A percentile compares a stretch with the other conserved stretches of the same genome.
Evolutionary conservation across 345 rosid species (phyloP).

Genomic region (Lenwebbia sp.): DNA sequence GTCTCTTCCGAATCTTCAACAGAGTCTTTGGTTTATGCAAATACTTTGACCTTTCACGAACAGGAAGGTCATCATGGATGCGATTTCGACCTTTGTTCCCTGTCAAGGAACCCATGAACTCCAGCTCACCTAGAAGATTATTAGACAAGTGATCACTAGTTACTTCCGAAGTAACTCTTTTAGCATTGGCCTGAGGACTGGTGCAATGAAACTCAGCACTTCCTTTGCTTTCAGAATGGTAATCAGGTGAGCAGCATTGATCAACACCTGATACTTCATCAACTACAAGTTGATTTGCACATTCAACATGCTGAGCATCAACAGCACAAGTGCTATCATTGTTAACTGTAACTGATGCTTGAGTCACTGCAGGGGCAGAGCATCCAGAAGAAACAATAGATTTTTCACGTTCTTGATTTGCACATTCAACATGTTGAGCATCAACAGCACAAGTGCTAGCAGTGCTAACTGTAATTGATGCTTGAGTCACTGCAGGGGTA

Average conservation of each 20-base stretch:
- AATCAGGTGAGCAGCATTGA: conserved; percentile 43
- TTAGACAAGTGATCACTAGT: conserved; percentile 8
- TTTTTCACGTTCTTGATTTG: neutral
- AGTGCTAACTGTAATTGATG: conserved; percentile 21
- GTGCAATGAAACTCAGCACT: conserved; percentile 17
- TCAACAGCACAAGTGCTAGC: conserved; percentile 15
- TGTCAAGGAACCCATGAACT: conserved; percentile 32
- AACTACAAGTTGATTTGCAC: conserved; percentile 10
- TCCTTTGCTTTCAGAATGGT: conserved; percentile 34
- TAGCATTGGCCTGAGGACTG: conserved; percentile 2
- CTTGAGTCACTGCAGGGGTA: conserved; percentile 24
- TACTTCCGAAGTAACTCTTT: conserved; percentile 5
- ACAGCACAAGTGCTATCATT: conserved; percentile 15
- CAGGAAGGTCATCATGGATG: conserved; percentile 3
- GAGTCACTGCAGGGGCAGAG: conserved; percentile 27
- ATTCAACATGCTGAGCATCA: conserved; percentile 14
- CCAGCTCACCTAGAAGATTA: conserved; percentile 49
- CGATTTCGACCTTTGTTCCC: conserved; percentile 23
- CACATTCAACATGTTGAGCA: conserved; percentile 10
- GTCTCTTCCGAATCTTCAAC: conserved; percentile 20
- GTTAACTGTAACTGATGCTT: conserved; percentile 22
- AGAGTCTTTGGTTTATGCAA: neutral
- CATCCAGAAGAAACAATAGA: conserved; percentile 31
- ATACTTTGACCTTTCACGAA: conserved; percentile 8
- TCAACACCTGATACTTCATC: conserved; percentile 42